Conservation (phyloP, 2,329 filamentous ascomycete species). For the Chaetomiaceae sp. region DNA sequence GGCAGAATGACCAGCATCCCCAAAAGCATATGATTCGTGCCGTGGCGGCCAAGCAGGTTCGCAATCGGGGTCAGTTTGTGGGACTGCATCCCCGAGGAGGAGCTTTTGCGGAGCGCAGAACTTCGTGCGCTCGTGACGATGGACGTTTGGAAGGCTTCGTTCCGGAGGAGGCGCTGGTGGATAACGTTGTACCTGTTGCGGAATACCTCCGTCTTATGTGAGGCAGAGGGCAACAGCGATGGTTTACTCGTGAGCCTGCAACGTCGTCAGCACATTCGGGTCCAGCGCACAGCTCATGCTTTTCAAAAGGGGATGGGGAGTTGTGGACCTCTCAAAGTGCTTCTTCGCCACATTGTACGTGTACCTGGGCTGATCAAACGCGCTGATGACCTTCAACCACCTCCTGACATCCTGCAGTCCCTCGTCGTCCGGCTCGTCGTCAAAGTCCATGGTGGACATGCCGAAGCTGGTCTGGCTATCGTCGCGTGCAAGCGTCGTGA, state of each 20-base stretch:
- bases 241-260: conserved; percentile 55
- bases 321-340: conserved; percentile 74
- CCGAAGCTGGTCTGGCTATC: conserved; percentile 63
- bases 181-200: conserved; percentile 88
- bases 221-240: conserved; percentile 66
- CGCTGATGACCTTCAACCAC: conserved; percentile 78
- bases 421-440: conserved; percentile 52
- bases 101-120: conserved; percentile 51
- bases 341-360: conserved; percentile 76
- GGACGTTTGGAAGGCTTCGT: conserved; percentile 86
- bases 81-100: conserved; percentile 56
- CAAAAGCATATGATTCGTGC: conserved; percentile 77
- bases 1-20: conserved; percentile 77
- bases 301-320: not conserved
- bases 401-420: conserved; percentile 61
- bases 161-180: conserved; percentile 84
- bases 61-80: conserved; percentile 86
- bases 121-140: conserved; percentile 58
- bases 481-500: conserved; percentile 43
- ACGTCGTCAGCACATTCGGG: conserved; percentile 17
- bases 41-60: conserved; percentile 69
- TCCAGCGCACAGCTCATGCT: no score
- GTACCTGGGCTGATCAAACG: conserved; percentile 78
- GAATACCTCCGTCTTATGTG: conserved; percentile 79
- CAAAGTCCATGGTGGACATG: conserved; percentile 47